These are phyloP conservation scores for Karstenula rhodostoma DNA, from an alignment of 2,329 filamentous ascomycete genomes.

Conservation along the genomic window DNA sequence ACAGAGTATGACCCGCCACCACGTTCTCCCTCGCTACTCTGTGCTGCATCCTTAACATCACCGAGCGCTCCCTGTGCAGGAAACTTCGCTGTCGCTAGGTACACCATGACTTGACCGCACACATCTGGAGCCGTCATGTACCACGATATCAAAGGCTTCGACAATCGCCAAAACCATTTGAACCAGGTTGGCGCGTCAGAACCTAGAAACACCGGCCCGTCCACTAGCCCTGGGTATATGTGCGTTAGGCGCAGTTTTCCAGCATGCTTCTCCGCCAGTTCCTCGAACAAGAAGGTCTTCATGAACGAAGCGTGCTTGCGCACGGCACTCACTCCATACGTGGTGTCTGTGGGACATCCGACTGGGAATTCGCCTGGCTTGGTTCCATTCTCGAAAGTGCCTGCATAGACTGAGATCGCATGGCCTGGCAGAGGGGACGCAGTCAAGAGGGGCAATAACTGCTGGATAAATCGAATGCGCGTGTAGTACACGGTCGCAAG, in stretches of 20 bases:
- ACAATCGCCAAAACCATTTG: constrained; percentile 32
- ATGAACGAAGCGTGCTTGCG: constrained; percentile 43
- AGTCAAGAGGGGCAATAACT: constrained; percentile 13
- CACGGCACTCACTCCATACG: constrained; percentile 38
- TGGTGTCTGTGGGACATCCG: constrained; percentile 27
- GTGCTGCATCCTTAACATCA: not conserved
- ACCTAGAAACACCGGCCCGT: constrained; percentile 37
- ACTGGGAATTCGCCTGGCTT: constrained; percentile 37
- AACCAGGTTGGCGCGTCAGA: constrained; percentile 41
- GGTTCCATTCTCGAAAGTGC: constrained; percentile 36
- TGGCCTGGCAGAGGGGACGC: constrained; percentile 24
- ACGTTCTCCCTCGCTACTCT: not conserved
- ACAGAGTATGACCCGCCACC: constrained; percentile 4
- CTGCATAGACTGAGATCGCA: constrained; percentile 48
- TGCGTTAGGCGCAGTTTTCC: constrained; percentile 38
- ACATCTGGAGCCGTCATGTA: constrained; percentile 33
- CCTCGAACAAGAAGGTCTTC: constrained; percentile 44
- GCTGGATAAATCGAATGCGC: constrained; percentile 17
- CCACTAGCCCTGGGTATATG: constrained; percentile 46
- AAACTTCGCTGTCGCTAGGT: constrained; percentile 28
- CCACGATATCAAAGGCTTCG: constrained; percentile 33
- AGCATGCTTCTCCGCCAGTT: constrained; percentile 35
- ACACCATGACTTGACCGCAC: constrained; percentile 44
- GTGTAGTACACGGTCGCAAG: constrained; percentile 21
- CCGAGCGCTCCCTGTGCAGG: constrained; percentile 19